phyloP scores from a whole-genome alignment of 2,329 filamentous ascomycete species.

The Saccharata proteae region DNA sequence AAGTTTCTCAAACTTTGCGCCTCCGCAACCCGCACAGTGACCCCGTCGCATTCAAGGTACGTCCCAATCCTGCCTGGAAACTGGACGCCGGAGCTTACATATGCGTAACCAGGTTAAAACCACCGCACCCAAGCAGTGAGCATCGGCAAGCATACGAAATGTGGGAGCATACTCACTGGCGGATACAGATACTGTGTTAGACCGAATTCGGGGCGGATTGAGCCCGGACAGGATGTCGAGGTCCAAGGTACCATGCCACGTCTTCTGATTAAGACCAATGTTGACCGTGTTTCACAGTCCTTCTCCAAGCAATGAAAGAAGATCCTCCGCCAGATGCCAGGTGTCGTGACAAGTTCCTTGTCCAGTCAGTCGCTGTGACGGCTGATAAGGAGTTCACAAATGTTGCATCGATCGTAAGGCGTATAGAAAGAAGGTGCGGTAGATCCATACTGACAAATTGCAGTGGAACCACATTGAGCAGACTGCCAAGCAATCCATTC shows the following conservation, averaged over 20 bases:
- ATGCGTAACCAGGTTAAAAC: slow-evolving; percentile 79
- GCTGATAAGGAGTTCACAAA: slow-evolving; percentile 74
- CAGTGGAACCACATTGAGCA: slow-evolving; percentile 68
- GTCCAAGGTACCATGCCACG: slow-evolving; percentile 80
- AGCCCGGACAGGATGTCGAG: slow-evolving; percentile 79
- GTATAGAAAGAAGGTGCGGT: too few relatives aligned
- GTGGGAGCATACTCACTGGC: slow-evolving; percentile 7
- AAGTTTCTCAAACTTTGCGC: slow-evolving; percentile 50
- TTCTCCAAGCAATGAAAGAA: slow-evolving; percentile 95
- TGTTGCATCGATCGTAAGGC: slow-evolving; percentile 65
- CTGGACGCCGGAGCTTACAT: slow-evolving; percentile 10
- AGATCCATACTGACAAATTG: too few relatives aligned
- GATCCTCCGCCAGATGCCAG: slow-evolving; percentile 76
- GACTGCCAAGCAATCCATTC: slow-evolving; percentile 61
- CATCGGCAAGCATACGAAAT: slow-evolving; percentile 10
- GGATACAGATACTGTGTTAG: slow-evolving; percentile 80
- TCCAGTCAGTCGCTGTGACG: slow-evolving; percentile 78
- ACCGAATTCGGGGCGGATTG: slow-evolving; percentile 92
- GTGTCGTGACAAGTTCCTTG: slow-evolving; percentile 95
- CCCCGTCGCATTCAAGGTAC: slow-evolving; percentile 53
- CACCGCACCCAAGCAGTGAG: slow-evolving; percentile 96
- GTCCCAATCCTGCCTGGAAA: slow-evolving; percentile 11
- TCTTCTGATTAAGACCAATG: slow-evolving; percentile 1
- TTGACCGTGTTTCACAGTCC: slow-evolving; percentile 43
- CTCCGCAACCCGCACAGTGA: slow-evolving; percentile 46